Conservation (phyloP, 1,284 basidiomycete species). For the Apiotrichum porosum region DNA sequence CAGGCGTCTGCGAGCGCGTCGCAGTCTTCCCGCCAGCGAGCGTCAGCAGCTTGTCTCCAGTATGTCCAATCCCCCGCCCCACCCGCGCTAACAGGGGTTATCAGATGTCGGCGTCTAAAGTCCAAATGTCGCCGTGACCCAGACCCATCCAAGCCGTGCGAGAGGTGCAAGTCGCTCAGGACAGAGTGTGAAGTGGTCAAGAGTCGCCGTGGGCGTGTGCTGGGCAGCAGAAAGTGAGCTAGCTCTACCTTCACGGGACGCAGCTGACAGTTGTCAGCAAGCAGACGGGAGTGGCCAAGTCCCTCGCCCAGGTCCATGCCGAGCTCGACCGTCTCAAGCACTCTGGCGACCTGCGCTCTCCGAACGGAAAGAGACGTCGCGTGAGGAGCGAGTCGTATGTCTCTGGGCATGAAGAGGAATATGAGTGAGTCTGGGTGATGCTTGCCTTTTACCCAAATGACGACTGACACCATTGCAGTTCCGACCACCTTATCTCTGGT, state of each 20-base stretch:
- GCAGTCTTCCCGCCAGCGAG: background rate
- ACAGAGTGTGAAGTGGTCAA: constrained; percentile 10
- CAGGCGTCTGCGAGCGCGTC: too few relatives aligned
- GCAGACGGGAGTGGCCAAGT: constrained; percentile 2
- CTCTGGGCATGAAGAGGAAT: background rate
- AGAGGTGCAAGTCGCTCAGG: background rate
- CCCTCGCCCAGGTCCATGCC: constrained; percentile 5
- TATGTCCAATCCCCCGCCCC: background rate
- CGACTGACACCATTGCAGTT: too few relatives aligned
- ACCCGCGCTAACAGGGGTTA: background rate
- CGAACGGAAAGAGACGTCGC: background rate
- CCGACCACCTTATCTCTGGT: too few relatives aligned
- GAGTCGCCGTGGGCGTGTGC: constrained; percentile 3
- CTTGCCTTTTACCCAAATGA: too few relatives aligned
- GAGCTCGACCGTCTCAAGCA: constrained; percentile 3
- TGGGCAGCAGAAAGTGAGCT: constrained; percentile 2
- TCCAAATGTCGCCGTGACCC: background rate
- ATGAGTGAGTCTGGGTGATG: background rate
- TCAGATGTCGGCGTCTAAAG: constrained; percentile 2
- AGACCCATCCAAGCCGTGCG: background rate
- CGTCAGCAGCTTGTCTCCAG: constrained; percentile 3
- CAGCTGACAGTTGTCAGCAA: constrained; percentile 2
- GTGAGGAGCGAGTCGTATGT: background rate
- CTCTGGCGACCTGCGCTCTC: background rate
- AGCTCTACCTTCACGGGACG: too few relatives aligned